Evolutionary conservation across 805 yeast genomes (phyloP), one percentile per base, ranked within the genome.

Genomic region (Metschnikowia peoriensis): DNA sequence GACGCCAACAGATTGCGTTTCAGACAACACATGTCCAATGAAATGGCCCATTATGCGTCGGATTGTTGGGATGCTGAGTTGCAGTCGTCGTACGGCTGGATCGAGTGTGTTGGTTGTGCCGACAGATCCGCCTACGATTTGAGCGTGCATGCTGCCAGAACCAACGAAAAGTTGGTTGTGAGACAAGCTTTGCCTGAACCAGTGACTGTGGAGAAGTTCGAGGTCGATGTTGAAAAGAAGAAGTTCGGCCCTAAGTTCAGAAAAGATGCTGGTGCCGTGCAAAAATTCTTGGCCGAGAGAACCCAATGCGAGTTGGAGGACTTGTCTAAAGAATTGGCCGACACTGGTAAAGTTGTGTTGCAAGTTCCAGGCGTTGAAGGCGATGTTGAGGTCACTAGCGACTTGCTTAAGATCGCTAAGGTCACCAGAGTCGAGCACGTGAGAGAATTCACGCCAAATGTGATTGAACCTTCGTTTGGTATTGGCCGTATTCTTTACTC

Each of bases 31-130:
- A 86, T 94, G 96, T 80, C 86, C 63, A 94, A 94, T 70, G 99
- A 94, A 78, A 94, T 94, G 99, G 99, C 99, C 16, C 99, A 94
- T 73, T 94, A 94, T 72, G 99, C 99, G 55, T 85, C 96, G 61
- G 99, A 94, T 77, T 94, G 99, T 80, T 94, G 99, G 99, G 99
- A 94, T 76, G 97, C 96, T 60, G 99, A 94, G 78, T 80, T 94
- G 65, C 85, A 88, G 63, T 86, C 97, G 41, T 89, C 97, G 35
- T 94, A 90, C 65, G 99, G 99, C 64, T 94, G 99, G 99, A 89
- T 94, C 64, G 99, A 94, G 78, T 96, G 99, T 85, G 97, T 94
- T 69, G 99, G 99, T 62, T 94, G 98, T 78, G 99, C 99, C 60
- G 99, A 94, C 76, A 85, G 99, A 79, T 89, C 97, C 44, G 99